A percentile compares a stretch with the other conserved stretches of the same genome.
Conservation (phyloP, 352 stramenopile species). For the Phytopythium cucurbitacearum region DNA sequence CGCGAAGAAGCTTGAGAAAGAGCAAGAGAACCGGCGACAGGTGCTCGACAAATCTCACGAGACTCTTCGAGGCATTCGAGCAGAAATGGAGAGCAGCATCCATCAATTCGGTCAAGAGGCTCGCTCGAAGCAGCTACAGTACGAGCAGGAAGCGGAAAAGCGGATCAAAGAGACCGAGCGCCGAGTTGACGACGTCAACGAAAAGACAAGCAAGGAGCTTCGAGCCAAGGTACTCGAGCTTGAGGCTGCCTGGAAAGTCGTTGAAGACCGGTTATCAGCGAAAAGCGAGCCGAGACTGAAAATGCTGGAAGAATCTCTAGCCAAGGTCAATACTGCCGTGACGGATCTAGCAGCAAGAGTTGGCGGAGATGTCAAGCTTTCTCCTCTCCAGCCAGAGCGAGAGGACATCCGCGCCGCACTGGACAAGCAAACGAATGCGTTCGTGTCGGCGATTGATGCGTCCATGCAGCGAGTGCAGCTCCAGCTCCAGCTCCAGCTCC, state of each 20-base stretch:
- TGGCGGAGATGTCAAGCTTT: conserved; percentile 1
- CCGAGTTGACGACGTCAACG: conserved; percentile 11
- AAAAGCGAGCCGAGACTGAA: conserved; percentile 17
- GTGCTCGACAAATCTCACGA: conserved; percentile 33
- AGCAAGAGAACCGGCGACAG: conserved; percentile 47
- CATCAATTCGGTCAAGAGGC: conserved; percentile 33
- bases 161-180: conserved; percentile 30
- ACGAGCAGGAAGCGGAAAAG: conserved; percentile 24
- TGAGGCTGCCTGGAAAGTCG: not conserved
- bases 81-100: conserved; percentile 47
- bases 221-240: not conserved
- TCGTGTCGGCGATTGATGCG: conserved; percentile 42
- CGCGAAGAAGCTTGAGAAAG: conserved; percentile 27
- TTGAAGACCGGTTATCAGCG: not conserved
- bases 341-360: not conserved
- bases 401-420: conserved; percentile 11
- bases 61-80: conserved; percentile 32
- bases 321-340: conserved; percentile 12
- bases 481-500: conserved; percentile 40
- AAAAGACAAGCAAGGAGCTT: conserved; percentile 12
- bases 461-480: conserved; percentile 64
- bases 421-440: conserved; percentile 30
- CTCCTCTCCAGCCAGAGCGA: not conserved
- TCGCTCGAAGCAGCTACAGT: conserved; percentile 23
- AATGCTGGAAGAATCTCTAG: conserved; percentile 21